These are phyloP conservation scores for Acacia melanoxylon DNA, from an alignment of 306 rosid species.

Conservation along the genomic window DNA sequence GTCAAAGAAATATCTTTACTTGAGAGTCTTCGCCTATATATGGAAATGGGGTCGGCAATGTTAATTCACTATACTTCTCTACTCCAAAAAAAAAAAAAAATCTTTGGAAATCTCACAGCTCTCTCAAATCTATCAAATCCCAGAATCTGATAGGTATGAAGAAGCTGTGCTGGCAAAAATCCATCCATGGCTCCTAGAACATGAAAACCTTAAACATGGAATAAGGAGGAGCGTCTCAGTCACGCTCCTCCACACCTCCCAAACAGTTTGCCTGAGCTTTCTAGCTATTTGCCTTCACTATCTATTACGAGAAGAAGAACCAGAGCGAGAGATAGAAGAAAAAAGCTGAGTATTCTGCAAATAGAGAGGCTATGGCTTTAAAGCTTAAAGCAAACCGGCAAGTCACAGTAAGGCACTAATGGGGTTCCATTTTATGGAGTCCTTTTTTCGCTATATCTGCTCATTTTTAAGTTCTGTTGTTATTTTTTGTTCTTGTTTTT, in stretches of 20 bases:
- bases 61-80: constrained; percentile 44
- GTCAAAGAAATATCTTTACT: background rate
- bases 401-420: constrained; percentile 76
- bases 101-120: constrained; percentile 29
- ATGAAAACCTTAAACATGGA: constrained; percentile 31
- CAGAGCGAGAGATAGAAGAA: background rate
- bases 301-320: constrained; percentile 16
- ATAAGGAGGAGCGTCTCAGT: constrained; percentile 28
- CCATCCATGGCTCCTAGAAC: constrained; percentile 37
- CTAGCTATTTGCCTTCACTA: constrained; percentile 24
- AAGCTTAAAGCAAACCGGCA: constrained; percentile 70
- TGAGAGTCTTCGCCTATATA: constrained; percentile 45
- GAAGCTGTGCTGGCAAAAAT: constrained; percentile 39
- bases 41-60: constrained; percentile 37
- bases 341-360: background rate
- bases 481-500: background rate
- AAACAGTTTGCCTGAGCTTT: constrained; percentile 46
- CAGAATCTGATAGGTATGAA: constrained; percentile 36
- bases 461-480: constrained; percentile 23
- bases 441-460: constrained; percentile 28
- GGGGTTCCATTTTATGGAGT: constrained; percentile 48
- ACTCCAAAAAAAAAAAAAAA: constrained; percentile 3
- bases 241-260: constrained; percentile 42
- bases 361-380: constrained; percentile 28
- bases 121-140: constrained; percentile 36